These are phyloP conservation scores for Blepharisma stoltei DNA, from an alignment of 73 alveolate genomes.

Conservation along the genomic window DNA sequence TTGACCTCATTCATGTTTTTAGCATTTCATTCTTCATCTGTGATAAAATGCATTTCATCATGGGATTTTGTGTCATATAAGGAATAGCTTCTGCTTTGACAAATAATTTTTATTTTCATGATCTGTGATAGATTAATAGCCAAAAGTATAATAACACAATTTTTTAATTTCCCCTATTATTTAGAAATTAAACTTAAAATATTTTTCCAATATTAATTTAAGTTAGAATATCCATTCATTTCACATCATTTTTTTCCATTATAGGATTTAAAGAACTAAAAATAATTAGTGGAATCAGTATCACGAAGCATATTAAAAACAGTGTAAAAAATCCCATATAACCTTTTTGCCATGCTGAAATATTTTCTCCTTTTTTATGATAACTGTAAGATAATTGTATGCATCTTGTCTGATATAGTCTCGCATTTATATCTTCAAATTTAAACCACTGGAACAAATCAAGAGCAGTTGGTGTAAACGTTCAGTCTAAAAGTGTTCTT, in stretches of 20 bases:
- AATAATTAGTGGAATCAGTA: constrained; percentile 83
- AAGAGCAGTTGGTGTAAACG: constrained; percentile 90
- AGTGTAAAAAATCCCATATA: constrained; percentile 67
- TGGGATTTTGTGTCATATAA: constrained; percentile 29
- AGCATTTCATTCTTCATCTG: background rate
- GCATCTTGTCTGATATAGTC: constrained; percentile 70
- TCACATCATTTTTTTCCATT: constrained; percentile 81
- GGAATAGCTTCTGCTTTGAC: no score
- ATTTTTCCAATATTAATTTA: background rate
- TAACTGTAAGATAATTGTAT: constrained; percentile 41
- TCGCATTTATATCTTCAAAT: constrained; percentile 84
- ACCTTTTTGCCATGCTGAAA: constrained; percentile 56
- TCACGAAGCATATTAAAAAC: constrained; percentile 54
- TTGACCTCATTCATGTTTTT: background rate
- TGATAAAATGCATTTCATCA: constrained; percentile 27
- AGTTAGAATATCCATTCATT: constrained; percentile 44
- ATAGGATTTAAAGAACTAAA: constrained; percentile 90
- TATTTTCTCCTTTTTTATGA: constrained; percentile 40
- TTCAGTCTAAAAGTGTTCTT: constrained; percentile 92
- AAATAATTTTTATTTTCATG: no score
- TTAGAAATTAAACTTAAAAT: no score
- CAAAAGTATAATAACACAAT: no score
- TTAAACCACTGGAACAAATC: constrained; percentile 92
- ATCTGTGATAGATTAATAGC: no score
- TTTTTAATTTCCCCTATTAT: no score